Evolutionary conservation across 1,284 basidiomycete species (phyloP).

Genomic region (Ustilago esculenta): DNA sequence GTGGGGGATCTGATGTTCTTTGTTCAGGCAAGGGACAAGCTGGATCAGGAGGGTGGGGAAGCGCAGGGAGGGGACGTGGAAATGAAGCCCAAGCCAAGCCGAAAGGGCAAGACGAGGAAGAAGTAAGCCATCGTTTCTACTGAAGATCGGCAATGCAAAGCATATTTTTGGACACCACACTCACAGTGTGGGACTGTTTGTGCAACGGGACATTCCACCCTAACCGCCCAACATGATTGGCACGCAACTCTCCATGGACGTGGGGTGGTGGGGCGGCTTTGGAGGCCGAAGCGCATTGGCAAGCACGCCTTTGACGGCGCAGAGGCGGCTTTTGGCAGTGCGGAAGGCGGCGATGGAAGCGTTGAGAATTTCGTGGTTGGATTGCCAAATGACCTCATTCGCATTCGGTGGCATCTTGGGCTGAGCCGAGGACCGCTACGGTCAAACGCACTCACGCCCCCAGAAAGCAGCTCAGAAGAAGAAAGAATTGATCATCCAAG

Average conservation of each 20-base stretch:
- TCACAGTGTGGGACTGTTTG: no score
- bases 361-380: conserved; percentile 11
- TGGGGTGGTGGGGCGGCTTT: no score
- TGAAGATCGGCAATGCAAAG: background rate
- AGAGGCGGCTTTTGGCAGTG: background rate
- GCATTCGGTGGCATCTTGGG: no score
- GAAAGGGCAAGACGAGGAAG: conserved; percentile 39
- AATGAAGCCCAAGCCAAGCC: conserved; percentile 10
- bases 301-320: background rate
- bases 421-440: background rate
- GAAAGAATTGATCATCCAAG: background rate
- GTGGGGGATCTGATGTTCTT: conserved; percentile 65
- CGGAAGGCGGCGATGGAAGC: background rate
- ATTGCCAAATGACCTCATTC: conserved; percentile 27
- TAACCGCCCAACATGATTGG: no score
- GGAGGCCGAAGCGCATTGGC: conserved; percentile 1
- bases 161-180: no score
- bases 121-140: conserved; percentile 4
- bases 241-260: no score
- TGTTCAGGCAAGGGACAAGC: conserved; percentile 58
- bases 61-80: conserved; percentile 51
- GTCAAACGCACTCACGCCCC: background rate
- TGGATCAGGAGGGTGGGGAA: conserved; percentile 54
- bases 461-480: conserved; percentile 23
- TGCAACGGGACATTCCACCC: no score